Conservation (phyloP, 2,329 filamentous ascomycete genomes). For the Aspergillus brasiliensis region DNA sequence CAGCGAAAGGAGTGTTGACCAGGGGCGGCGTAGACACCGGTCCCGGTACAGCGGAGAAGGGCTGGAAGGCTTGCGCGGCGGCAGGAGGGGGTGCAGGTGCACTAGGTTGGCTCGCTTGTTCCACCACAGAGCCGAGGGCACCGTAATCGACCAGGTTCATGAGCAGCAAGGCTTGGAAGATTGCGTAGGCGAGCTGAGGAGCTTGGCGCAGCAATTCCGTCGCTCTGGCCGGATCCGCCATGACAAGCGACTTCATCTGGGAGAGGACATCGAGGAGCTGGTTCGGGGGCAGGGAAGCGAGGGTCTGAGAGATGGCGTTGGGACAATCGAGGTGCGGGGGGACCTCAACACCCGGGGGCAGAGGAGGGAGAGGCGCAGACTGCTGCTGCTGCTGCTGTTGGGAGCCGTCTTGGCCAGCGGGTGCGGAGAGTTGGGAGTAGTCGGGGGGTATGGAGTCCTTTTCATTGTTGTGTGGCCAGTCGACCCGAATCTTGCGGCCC, state of each 20-base stretch:
- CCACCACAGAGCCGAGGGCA: constrained; percentile 78
- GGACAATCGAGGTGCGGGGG: constrained; percentile 79
- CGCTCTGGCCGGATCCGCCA: constrained; percentile 77
- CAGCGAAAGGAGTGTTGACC: constrained; percentile 44
- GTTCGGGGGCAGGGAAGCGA: constrained; percentile 79
- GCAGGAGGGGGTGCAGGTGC: constrained; percentile 37
- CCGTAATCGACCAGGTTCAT: constrained; percentile 90
- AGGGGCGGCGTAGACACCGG: constrained; percentile 56
- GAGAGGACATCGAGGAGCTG: constrained; percentile 91
- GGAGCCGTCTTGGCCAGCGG: not conserved
- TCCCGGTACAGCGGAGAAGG: constrained; percentile 41
- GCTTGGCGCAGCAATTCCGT: constrained; percentile 84
- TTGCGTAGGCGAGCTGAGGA: constrained; percentile 89
- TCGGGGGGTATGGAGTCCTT: constrained; percentile 63
- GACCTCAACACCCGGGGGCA: constrained; percentile 82
- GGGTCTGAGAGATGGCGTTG: constrained; percentile 88
- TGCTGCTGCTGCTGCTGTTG: constrained; percentile 17
- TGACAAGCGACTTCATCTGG: constrained; percentile 91
- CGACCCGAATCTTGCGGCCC: constrained; percentile 89
- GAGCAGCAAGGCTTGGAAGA: constrained; percentile 90
- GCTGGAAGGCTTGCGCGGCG: constrained; percentile 40
- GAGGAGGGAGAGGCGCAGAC: constrained; percentile 67
- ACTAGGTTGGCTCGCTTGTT: constrained; percentile 54
- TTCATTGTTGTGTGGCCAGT: constrained; percentile 91
- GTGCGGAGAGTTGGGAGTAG: constrained; percentile 32